These are phyloP conservation scores for Juglanconis oblonga DNA, from an alignment of 2,329 filamentous ascomycete genomes.

Conservation along the genomic window DNA sequence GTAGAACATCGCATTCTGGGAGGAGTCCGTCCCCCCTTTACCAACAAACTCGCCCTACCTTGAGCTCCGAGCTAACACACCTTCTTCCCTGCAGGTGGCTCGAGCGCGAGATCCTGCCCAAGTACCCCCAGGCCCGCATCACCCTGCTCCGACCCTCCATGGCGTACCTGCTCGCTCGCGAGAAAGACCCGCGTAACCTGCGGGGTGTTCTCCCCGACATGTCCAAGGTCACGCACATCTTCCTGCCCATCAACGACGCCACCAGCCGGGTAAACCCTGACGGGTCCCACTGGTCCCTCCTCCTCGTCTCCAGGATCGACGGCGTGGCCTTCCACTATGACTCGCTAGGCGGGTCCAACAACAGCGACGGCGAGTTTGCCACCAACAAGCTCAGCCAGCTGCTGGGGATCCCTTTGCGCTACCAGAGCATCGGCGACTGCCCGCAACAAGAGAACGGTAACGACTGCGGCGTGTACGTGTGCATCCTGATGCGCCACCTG, in stretches of 20 bases:
- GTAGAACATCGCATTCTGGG: slow-evolving; percentile 95
- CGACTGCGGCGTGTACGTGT: slow-evolving; percentile 96
- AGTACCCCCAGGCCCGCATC: slow-evolving; percentile 81
- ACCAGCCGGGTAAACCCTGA: slow-evolving; percentile 74
- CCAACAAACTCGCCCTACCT: not conserved
- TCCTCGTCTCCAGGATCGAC: slow-evolving; percentile 85
- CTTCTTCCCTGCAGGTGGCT: slow-evolving; percentile 57
- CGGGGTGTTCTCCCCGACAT: slow-evolving; percentile 78
- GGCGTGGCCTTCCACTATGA: slow-evolving; percentile 97
- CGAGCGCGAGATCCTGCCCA: slow-evolving; percentile 79
- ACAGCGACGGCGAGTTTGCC: slow-evolving; percentile 66
- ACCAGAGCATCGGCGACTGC: slow-evolving; percentile 78
- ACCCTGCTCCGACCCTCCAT: slow-evolving; percentile 88
- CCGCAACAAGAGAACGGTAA: slow-evolving; percentile 90
- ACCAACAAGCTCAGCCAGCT: slow-evolving; percentile 67
- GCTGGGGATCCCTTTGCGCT: slow-evolving; percentile 65
- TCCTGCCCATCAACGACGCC: slow-evolving; percentile 92
- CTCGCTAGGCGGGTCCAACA: slow-evolving; percentile 74
- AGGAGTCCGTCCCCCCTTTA: slow-evolving; percentile 63
- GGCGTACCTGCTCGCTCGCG: slow-evolving; percentile 86
- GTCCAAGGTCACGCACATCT: slow-evolving; percentile 79
- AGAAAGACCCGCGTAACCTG: slow-evolving; percentile 52
- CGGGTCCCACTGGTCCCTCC: slow-evolving; percentile 90
- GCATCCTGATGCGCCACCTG: slow-evolving; percentile 91
- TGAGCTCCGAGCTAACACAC: slow-evolving; percentile 12